Conservation (phyloP, 257 asterid species). For the Avicennia marina region DNA sequence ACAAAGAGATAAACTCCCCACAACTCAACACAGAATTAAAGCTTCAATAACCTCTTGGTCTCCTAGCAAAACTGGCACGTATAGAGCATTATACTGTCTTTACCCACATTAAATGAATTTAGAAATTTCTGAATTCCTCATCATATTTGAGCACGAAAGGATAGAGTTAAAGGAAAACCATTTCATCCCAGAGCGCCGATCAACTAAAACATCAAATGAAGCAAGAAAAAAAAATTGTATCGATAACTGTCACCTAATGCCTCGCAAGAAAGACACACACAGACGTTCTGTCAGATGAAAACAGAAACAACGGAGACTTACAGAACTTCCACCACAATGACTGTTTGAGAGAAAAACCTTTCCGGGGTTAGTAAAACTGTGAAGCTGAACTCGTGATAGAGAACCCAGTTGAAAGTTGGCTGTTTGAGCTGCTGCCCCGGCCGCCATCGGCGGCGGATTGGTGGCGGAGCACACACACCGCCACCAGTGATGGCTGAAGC, state of each 20-base stretch:
- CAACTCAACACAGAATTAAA: not conserved
- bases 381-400: slow-evolving; percentile 20
- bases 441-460: slow-evolving; percentile 21
- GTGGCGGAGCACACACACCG: slow-evolving; percentile 36
- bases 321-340: slow-evolving; percentile 19
- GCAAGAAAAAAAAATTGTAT: slow-evolving; percentile 1
- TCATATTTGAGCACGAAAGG: not conserved
- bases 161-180: not conserved
- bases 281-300: not conserved
- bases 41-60: not conserved
- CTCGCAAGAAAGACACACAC: too few relatives aligned
- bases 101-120: not conserved
- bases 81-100: not conserved
- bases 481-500: slow-evolving; percentile 39
- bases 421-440: slow-evolving; percentile 19
- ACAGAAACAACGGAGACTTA: slow-evolving; percentile 23
- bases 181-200: not conserved
- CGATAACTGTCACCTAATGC: too few relatives aligned
- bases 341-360: slow-evolving; percentile 21
- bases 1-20: not conserved
- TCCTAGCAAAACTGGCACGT: not conserved
- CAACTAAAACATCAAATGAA: not conserved
- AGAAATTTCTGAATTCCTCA: not conserved
- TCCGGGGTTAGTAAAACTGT: slow-evolving; percentile 23
- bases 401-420: slow-evolving; percentile 16